A percentile compares a stretch with the other conserved stretches of the same genome.
phyloP scores from a whole-genome alignment of 108 stramenopile species.

The Epipyxis sp. region DNA sequence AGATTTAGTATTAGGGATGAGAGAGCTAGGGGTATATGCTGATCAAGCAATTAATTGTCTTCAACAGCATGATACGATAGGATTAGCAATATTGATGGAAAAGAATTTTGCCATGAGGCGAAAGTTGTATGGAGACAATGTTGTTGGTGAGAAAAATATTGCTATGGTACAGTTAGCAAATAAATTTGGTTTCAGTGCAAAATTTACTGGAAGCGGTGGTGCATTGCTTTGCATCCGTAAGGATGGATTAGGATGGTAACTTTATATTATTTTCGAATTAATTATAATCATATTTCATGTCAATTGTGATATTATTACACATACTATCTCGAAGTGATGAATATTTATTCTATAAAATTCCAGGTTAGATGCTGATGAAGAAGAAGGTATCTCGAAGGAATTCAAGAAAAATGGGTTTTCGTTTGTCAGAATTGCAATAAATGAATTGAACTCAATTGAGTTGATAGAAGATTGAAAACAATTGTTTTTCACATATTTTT shows the following conservation, averaged over 20 bases:
- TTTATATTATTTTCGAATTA: too few species aligned
- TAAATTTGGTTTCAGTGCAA: constrained; percentile 26
- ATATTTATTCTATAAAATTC: too few species aligned
- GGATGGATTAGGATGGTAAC: constrained; percentile 14
- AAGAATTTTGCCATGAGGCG: constrained; percentile 39
- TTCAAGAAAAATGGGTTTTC: too few species aligned
- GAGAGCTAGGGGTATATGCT: constrained; percentile 21
- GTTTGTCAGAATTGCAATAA: too few species aligned
- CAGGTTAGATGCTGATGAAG: too few species aligned
- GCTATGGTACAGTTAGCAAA: constrained; percentile 26
- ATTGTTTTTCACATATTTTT: too few species aligned
- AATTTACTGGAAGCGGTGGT: constrained; percentile 47
- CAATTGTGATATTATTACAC: not conserved
- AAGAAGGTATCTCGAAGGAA: too few species aligned
- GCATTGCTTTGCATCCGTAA: constrained; percentile 34
- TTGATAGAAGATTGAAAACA: too few species aligned
- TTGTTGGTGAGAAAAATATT: constrained; percentile 37
- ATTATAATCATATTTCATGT: too few species aligned
- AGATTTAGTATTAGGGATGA: constrained; percentile 23
- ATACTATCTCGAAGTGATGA: not conserved
- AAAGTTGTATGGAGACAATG: constrained; percentile 36
- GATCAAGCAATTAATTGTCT: not conserved
- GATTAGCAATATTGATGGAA: constrained; percentile 20
- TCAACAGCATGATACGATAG: not conserved
- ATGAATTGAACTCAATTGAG: too few species aligned